phyloP scores from a whole-genome alignment of 1,139 yeast genomes.

The Barnettozyma hawaiiensis region DNA sequence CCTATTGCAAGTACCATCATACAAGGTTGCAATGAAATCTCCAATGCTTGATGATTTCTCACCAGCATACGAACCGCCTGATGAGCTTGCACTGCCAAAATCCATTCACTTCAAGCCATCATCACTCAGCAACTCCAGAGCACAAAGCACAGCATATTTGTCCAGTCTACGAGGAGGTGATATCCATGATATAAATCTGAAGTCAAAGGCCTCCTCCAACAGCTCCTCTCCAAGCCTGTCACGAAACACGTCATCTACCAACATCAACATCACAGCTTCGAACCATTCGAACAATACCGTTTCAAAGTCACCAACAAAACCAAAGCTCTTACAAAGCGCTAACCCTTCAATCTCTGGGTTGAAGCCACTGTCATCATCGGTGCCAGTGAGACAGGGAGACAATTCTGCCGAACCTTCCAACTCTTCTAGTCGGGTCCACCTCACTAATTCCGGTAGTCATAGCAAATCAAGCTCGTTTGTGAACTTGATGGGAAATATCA shows the following conservation, averaged over 20 bases:
- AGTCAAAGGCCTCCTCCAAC: slow-evolving; percentile 12
- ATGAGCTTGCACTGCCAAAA: slow-evolving; percentile 23
- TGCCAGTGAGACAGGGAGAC: slow-evolving; percentile 1
- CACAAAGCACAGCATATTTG: slow-evolving; percentile 23
- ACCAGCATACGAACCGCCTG: slow-evolving; percentile 54
- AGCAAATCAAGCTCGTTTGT: slow-evolving; percentile 22
- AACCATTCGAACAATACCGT: neutral
- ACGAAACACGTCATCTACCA: slow-evolving; percentile 18
- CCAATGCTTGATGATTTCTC: slow-evolving; percentile 46
- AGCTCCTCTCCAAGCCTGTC: slow-evolving; percentile 20
- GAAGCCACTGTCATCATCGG: slow-evolving; percentile 18
- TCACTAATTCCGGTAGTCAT: slow-evolving; percentile 7
- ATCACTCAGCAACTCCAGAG: slow-evolving; percentile 23
- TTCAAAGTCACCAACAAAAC: slow-evolving; percentile 14
- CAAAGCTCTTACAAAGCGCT: slow-evolving; percentile 9
- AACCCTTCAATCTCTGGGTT: slow-evolving; percentile 14
- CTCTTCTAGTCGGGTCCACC: slow-evolving; percentile 1
- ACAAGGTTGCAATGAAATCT: slow-evolving; percentile 63
- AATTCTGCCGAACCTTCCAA: neutral
- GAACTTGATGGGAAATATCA: slow-evolving; percentile 22
- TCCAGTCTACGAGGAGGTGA: slow-evolving; percentile 21
- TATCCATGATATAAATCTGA: slow-evolving; percentile 7
- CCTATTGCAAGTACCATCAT: slow-evolving; percentile 74
- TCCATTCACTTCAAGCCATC: slow-evolving; percentile 25
- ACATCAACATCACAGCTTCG: slow-evolving; percentile 3